Base-by-base conservation (phyloP, 805 yeast genomes). In the Starmerella etchellsii region DNA sequence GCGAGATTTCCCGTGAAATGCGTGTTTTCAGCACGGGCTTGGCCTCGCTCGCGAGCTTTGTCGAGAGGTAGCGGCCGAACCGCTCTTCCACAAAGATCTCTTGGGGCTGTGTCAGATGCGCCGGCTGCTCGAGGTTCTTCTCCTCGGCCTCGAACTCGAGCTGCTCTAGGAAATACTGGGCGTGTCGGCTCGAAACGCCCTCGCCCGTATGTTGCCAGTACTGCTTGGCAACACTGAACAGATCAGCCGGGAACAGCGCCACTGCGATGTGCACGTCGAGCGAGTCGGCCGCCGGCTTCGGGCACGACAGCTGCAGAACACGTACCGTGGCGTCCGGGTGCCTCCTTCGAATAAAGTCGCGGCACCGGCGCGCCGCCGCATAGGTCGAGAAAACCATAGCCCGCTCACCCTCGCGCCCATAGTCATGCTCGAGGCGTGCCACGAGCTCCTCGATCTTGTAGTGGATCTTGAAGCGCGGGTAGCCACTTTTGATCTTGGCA, bases 201-300 rank as follows among this genome's bases (percentile, higher is more conserved):
- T 88, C 96, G 22, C 99, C 99, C 0, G 94, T 67, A 55, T 87
- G 95, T 59, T 88, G 96, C 98, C 98, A 91, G 62, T 83, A 91
- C 52, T 75, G 75, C 56, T 83, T 85, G 30, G 91, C 87, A 3
- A 81, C 58, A 1, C 73, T 59, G 47, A 67, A 75, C 43, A 69
- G 75, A 3, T 66, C 64, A 2, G 65, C 59, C 2, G 82, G 82
- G 54, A 80, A 81, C 46, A 91, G 77, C n/a, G 85, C 83, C 18
- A 75, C 80, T 0, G 87, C 79, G 40, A 88, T 72, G 31, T 72
- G 71, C 13, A 85, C 73, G 51, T 78, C 87, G 22, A 75, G 64
- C 46, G 50, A 41, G 23, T 44, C 50, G n/a, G 46, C 50, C 3
- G 45, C 36, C 4, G 46, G 45, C 10, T 52, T 42, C 9, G 59